A percentile compares a stretch with the other conserved stretches of the same genome.
Conservation (phyloP, 176 grass and related monocot genomes). For the Oryza glaberrima region DNA sequence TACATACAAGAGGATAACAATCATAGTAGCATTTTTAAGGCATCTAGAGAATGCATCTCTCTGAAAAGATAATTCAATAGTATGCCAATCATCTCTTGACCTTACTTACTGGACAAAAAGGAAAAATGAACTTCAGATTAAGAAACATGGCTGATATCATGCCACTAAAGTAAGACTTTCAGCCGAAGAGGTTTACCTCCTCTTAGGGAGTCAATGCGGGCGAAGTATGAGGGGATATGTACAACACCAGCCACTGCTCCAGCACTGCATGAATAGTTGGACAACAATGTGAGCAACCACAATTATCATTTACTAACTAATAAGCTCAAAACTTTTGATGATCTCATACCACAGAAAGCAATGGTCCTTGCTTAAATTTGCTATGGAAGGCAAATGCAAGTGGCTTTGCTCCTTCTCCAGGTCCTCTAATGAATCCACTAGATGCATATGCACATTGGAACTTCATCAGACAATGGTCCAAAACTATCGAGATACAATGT, state of each 20-base stretch:
- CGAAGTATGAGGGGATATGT: constrained; percentile 90
- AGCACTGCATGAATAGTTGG: constrained; percentile 64
- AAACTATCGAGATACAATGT: neutral
- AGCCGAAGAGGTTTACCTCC: constrained; percentile 27
- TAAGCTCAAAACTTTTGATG: neutral
- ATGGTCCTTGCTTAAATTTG: constrained; percentile 90
- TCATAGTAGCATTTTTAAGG: neutral
- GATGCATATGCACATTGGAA: constrained; percentile 27
- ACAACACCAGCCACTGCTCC: constrained; percentile 92
- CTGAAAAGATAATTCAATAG: neutral
- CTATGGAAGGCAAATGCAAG: constrained; percentile 90
- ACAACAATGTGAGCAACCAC: constrained; percentile 29
- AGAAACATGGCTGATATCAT: neutral
- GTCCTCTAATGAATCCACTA: constrained; percentile 97
- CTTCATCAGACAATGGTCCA: constrained; percentile 19
- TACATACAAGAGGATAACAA: neutral
- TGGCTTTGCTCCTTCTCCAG: constrained; percentile 78
- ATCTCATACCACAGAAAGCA: constrained; percentile 86
- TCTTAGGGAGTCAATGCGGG: constrained; percentile 46
- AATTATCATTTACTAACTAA: neutral
- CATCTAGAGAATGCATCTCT: neutral
- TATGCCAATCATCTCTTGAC: neutral
- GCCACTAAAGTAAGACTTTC: neutral
- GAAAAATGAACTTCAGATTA: neutral
- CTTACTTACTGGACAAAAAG: neutral